Percentiles rank a stretch among this genome's conserved stretches.
phyloP scores from a whole-genome alignment of 176 grass and related monocot genomes.

The Stipa capillata region DNA sequence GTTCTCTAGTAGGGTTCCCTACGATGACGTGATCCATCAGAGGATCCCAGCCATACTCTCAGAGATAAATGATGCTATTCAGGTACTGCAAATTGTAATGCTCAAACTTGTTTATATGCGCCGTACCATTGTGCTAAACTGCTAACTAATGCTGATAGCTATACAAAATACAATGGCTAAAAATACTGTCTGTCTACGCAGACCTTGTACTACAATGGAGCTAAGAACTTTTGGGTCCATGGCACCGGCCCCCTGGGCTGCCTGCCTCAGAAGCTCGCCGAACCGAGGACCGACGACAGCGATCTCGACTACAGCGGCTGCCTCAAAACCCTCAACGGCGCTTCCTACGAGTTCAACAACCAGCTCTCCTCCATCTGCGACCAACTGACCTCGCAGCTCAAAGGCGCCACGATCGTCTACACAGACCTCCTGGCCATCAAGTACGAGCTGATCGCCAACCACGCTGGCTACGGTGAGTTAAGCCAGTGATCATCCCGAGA shows the following conservation, averaged over 20 bases:
- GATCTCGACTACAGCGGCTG: constrained; percentile 50
- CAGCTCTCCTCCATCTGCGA: constrained; percentile 28
- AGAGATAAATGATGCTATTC: constrained; percentile 48
- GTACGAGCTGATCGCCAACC: constrained; percentile 52
- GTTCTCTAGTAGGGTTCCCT: neutral
- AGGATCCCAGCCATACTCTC: constrained; percentile 35
- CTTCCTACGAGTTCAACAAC: constrained; percentile 41
- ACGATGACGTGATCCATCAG: constrained; percentile 27
- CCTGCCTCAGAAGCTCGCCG: constrained; percentile 44
- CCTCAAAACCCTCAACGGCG: constrained; percentile 31
- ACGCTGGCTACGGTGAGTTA: constrained; percentile 32
- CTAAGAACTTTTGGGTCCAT: constrained; percentile 53
- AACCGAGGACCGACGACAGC: constrained; percentile 13
- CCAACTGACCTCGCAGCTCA: constrained; percentile 24
- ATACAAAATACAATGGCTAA: neutral
- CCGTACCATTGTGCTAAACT: too few relatives aligned
- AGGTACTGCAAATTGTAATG: constrained; percentile 2
- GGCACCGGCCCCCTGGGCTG: constrained; percentile 56
- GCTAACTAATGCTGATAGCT: neutral
- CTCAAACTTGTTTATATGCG: neutral
- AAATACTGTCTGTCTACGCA: neutral
- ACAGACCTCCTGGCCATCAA: constrained; percentile 46
- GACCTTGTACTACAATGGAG: constrained; percentile 41
- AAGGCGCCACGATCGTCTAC: constrained; percentile 40
- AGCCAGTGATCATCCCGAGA: neutral